These are phyloP conservation scores for Glebionis coronaria DNA, from an alignment of 129 eudicot genomes.

Conservation along the genomic window DNA sequence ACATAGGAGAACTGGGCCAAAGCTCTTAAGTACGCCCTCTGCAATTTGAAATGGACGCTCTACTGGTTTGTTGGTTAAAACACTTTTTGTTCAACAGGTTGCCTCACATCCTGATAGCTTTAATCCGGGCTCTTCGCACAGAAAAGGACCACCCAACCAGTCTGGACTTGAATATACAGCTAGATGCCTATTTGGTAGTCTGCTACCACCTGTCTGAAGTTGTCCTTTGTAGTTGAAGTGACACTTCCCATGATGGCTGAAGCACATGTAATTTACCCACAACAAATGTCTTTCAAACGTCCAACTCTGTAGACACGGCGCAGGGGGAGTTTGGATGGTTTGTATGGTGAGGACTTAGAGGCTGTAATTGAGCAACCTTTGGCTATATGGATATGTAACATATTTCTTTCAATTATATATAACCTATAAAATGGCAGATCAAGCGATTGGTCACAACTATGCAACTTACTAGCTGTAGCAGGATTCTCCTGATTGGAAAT, in stretches of 20 bases:
- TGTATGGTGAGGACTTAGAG: slow-evolving; percentile 35
- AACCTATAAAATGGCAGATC: slow-evolving; percentile 83
- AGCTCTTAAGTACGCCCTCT: no score
- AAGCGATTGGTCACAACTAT: slow-evolving; percentile 74
- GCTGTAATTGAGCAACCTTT: slow-evolving; percentile 56
- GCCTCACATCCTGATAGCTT: no score
- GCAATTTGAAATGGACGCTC: no score
- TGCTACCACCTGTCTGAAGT: slow-evolving; percentile 41
- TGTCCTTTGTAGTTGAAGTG: slow-evolving; percentile 50
- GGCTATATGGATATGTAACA: no score
- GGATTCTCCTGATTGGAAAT: slow-evolving; percentile 55
- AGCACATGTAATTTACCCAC: slow-evolving; percentile 70
- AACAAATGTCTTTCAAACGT: slow-evolving; percentile 43
- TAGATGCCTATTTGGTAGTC: slow-evolving; percentile 36
- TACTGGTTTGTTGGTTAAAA: no score
- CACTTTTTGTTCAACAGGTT: no score
- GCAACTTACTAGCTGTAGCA: slow-evolving; percentile 85
- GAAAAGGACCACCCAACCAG: no score
- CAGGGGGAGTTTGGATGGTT: slow-evolving; percentile 51
- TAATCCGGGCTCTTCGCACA: no score
- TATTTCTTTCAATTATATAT: no score
- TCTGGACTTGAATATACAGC: slow-evolving; percentile 43
- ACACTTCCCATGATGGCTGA: slow-evolving; percentile 62
- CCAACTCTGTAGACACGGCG: slow-evolving; percentile 41
- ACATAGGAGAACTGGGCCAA: no score